Percentiles rank a stretch among this genome's conserved stretches.
Conservation (phyloP, 2,329 filamentous ascomycete species). For the Epichloe uncinata region DNA sequence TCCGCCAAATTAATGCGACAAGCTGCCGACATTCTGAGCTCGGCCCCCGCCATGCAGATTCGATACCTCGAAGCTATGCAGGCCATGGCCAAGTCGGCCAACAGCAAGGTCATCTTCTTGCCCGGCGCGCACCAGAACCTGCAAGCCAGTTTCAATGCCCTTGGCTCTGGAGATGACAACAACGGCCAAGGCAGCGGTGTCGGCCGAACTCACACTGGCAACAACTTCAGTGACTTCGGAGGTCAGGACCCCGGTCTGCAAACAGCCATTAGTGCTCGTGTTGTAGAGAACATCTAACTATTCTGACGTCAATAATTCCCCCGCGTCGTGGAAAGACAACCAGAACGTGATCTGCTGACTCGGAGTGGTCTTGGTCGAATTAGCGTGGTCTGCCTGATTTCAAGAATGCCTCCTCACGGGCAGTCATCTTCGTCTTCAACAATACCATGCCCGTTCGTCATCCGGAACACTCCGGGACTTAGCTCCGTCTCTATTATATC, state of each 20-base stretch:
- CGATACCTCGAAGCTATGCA: conserved; percentile 98
- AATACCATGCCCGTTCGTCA: background rate
- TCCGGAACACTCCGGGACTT: background rate
- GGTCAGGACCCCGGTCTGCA: conserved; percentile 52
- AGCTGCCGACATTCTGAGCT: conserved; percentile 85
- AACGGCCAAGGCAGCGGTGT: conserved; percentile 34
- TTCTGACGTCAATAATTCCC: background rate
- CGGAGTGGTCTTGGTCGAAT: conserved; percentile 13
- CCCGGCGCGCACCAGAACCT: conserved; percentile 49
- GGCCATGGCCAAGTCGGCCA: conserved; percentile 89
- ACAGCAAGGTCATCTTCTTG: conserved; percentile 78
- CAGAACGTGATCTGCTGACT: conserved; percentile 17
- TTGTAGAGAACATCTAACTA: conserved; percentile 73
- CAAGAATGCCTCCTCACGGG: conserved; percentile 8
- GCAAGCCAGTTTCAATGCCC: conserved; percentile 27
- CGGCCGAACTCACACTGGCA: conserved; percentile 27
- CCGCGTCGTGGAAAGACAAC: conserved; percentile 1
- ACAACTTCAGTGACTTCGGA: conserved; percentile 36
- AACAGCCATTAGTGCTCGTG: conserved; percentile 64
- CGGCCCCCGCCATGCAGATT: conserved; percentile 95
- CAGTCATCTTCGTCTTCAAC: conserved; percentile 10
- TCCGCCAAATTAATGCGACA: conserved; percentile 85
- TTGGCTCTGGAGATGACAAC: conserved; percentile 24
- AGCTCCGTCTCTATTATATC: background rate
- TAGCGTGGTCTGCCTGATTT: conserved; percentile 26